A percentile compares a stretch with the other conserved stretches of the same genome.
Evolutionary conservation across 1,139 yeast species (phyloP).

Genomic region (Candida glucosophila): DNA sequence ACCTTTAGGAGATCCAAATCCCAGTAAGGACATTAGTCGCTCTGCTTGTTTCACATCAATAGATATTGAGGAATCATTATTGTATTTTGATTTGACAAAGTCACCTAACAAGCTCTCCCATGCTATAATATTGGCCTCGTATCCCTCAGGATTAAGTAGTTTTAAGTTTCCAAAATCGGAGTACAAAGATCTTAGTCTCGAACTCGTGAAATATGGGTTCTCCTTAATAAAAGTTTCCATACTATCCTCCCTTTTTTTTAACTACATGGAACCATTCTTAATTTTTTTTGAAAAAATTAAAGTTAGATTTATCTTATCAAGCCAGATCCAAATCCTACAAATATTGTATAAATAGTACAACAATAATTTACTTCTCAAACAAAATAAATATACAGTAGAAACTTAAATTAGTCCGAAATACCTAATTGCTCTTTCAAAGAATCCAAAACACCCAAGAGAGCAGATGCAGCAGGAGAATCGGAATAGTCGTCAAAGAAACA

Average conservation of each 20-base stretch:
- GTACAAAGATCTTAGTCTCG: constrained; percentile 55
- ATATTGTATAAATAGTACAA: background rate
- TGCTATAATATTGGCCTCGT: constrained; percentile 57
- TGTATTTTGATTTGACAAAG: constrained; percentile 11
- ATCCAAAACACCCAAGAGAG: constrained; percentile 79
- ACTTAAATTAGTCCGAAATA: too few relatives aligned
- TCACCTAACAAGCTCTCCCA: constrained; percentile 36
- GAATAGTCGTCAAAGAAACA: constrained; percentile 77
- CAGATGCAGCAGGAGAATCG: constrained; percentile 88
- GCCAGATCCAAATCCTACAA: too few relatives aligned
- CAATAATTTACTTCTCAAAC: too few relatives aligned
- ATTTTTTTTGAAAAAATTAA: too few relatives aligned
- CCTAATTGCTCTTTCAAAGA: constrained; percentile 42
- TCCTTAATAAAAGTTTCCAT: constrained; percentile 9
- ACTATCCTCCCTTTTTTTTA: too few relatives aligned
- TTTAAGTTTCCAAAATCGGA: constrained; percentile 48
- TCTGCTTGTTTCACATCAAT: constrained; percentile 11
- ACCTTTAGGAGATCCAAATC: constrained; percentile 22
- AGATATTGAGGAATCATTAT: constrained; percentile 12
- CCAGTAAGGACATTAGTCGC: constrained; percentile 15
- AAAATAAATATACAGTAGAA: constrained; percentile 8
- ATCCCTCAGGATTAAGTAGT: constrained; percentile 59
- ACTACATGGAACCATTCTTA: too few relatives aligned
- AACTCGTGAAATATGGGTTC: constrained; percentile 27
- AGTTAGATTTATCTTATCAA: too few relatives aligned